A percentile compares a stretch with the other conserved stretches of the same genome.
Evolutionary conservation across 1,139 yeast species (phyloP).

Genomic region (Scheffersomyces stambukii): DNA sequence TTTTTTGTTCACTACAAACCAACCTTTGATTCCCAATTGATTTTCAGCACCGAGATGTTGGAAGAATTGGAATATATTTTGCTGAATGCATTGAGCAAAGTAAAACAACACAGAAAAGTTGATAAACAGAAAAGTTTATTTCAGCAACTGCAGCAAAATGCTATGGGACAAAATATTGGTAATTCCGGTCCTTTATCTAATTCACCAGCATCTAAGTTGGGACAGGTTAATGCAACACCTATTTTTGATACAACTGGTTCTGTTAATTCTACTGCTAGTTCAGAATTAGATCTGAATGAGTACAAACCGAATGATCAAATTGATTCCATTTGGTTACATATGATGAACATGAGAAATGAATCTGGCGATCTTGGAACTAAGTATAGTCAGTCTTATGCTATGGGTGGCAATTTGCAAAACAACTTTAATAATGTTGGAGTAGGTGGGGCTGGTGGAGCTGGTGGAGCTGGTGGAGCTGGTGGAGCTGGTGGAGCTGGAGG

Average conservation of each 20-base stretch:
- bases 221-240: constrained; percentile 2
- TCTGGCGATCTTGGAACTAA: constrained; percentile 5
- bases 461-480: constrained; percentile 1
- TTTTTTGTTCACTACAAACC: constrained; percentile 15
- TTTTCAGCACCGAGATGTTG: constrained; percentile 14
- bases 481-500: constrained; percentile 3
- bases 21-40: constrained; percentile 8
- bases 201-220: not conserved
- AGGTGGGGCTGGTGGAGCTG: not conserved
- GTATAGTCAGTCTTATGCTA: not conserved
- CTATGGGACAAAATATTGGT: not conserved
- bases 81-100: constrained; percentile 12
- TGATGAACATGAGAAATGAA: constrained; percentile 22
- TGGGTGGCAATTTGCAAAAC: constrained; percentile 1
- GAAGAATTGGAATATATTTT: constrained; percentile 19
- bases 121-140: not conserved
- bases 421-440: not conserved
- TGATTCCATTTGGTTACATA: constrained; percentile 27
- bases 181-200: not conserved
- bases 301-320: constrained; percentile 18
- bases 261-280: constrained; percentile 6
- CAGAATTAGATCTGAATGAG: constrained; percentile 9
- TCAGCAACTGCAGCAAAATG: constrained; percentile 1
- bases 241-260: constrained; percentile 2
- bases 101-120: constrained; percentile 8